Evolutionary conservation across 169 alveolate genomes (phyloP), one percentile per base, ranked within the genome.

Genomic region (Eimeria praecox): DNA sequence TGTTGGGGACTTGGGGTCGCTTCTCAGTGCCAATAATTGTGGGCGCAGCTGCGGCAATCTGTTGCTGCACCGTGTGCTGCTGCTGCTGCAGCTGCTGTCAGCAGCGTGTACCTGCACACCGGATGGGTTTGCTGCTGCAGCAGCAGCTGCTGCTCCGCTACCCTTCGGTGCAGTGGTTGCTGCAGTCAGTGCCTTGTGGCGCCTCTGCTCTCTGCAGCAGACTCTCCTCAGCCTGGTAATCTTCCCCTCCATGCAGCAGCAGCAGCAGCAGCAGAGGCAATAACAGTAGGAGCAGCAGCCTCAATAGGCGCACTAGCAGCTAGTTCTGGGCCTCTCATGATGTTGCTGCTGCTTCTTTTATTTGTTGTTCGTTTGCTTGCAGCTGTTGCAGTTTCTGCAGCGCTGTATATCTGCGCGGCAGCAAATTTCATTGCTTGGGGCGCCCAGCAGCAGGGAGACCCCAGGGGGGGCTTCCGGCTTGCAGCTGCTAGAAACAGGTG

Each of bases 11-110:
- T 59, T 86, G 75, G 82, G 59, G 46, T 54, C 59, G 30, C 80
- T 86, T 27, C 93, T 86, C 44, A 86, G 93, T 35, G 54, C 22
- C 64, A 46, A 20, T 27, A 46, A 40, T 42, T 59, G 64, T 40
- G 82, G 62, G 30, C 93, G 93, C 0, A 86, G 93, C 82, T 86
- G 93, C 93, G 93, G 93, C 93, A 62, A 54, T 38, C 62, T 86
- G 80, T 52, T 86, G 93, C 80, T 86, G 77, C 93, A 86, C 49
- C 93, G 93, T 14, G 93, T 86, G 56, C n/a, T 86, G 93, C 93
- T 86, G 80, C 82, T 86, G 46, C 82, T 86, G 38, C 93, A 86
- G 73, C 93, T 86, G 77, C 93, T 86, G 64, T 86, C 93, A 24
- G 93, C 93, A 35, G 93, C 93, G 42, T 46, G 64, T n/a, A 86